A percentile compares a stretch with the other conserved stretches of the same genome.
These are phyloP conservation scores for Dioscorea zingiberensis DNA, from an alignment of 106 monocot species.

Conservation along the genomic window DNA sequence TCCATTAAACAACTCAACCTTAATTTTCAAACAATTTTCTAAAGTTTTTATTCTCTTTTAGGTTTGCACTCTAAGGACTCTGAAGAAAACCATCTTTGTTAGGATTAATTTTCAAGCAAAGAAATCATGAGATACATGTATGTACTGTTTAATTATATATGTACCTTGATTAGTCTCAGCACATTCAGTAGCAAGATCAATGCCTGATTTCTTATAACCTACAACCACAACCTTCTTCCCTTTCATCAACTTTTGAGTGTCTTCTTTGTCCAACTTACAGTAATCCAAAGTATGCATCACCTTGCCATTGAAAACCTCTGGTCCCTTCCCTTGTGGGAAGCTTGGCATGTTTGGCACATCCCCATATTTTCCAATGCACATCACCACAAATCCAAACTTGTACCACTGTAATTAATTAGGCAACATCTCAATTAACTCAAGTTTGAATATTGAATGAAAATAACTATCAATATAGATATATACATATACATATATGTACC, in stretches of 20 bases:
- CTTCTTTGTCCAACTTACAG: conserved; percentile 60
- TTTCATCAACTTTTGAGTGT: conserved; percentile 39
- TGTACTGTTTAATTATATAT: no score
- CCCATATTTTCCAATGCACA: conserved; percentile 89
- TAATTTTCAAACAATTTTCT: no score
- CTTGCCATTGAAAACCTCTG: conserved; percentile 65
- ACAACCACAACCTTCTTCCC: conserved; percentile 79
- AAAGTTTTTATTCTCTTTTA: no score
- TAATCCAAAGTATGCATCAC: conserved; percentile 84
- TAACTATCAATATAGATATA: not conserved
- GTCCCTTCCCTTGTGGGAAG: conserved; percentile 45
- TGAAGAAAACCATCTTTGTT: no score
- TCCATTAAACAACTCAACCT: no score
- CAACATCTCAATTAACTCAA: not conserved
- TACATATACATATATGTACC: conserved; percentile 17
- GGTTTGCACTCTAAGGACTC: no score
- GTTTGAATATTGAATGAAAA: not conserved
- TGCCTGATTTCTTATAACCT: conserved; percentile 85
- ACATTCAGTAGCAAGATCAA: conserved; percentile 80
- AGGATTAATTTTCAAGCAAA: no score
- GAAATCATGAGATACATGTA: no score
- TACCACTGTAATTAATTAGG: conserved; percentile 36
- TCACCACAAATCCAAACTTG: conserved; percentile 79
- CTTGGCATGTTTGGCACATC: conserved; percentile 62
- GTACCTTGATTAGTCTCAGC: conserved; percentile 82